Base-by-base conservation (phyloP, 768 basidiomycete genomes). In the Kwoniella mangroviensis region DNA sequence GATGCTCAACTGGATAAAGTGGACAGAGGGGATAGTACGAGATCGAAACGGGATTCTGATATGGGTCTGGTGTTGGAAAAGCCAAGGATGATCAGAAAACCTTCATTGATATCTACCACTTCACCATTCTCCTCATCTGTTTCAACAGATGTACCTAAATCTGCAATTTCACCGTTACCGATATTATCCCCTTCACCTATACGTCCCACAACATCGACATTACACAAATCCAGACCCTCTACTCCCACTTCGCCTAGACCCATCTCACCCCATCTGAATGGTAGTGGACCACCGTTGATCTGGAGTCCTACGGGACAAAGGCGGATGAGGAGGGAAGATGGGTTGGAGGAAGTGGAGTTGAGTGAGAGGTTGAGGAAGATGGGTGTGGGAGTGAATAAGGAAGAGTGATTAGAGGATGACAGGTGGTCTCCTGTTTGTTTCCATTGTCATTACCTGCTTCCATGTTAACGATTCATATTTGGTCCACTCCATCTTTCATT, bases 361-460 rank as follows among this genome's bases (percentile, higher is more conserved):
- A 80, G 79, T 63, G 76, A 80, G 68, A 70, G 63, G 26, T 65
- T 80, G 45, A 68, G 78, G 54, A 55, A 40, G 54, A 63, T 79
- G 65, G 28, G 26, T 17, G 6, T 42, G 62, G 15, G 67, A 24
- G 49, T 49, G 22, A 28, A 22, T 19, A 63, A 21, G 49, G 28
- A 49, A 7, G 26, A 45, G 34, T n/a, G 1, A 12, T 21, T 3
- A 49, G 41, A 28, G 58, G 34, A 22, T 12, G 7, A 0, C 49
- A 51, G 0, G 15, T 49, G 1, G 45, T 17, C 19, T 45, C 1
- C 15, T 15, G 19, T 43, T 43, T 43, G 13, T 49, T 13, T 49
- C 6, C 12, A 49, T 49, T 4, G 9, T 49, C 45, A 15, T 49
- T 49, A 15, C 45, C 45, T 49, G 12, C 43, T 45, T 45, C 4